Base-by-base conservation (phyloP, 2,329 filamentous ascomycete species). In the Intubia oerlemansii region DNA sequence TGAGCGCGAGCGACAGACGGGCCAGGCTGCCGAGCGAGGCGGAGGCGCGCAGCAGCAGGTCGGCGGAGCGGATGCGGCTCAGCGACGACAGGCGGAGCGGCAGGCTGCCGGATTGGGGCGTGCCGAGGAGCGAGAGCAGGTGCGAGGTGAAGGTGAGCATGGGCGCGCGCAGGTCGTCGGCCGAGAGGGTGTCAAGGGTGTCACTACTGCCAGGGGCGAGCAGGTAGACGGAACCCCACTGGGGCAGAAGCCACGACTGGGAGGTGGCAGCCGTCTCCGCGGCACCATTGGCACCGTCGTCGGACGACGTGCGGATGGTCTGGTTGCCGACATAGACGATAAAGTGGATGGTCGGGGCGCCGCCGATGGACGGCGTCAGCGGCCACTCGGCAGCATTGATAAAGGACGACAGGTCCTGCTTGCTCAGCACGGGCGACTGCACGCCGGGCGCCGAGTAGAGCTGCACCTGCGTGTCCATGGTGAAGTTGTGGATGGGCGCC, bases 311-410 rank as follows among this genome's bases (percentile, higher is more conserved):
- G 5, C 49, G 56, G 36, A 81, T 82, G 8, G 72, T 81, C 33
- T 76, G 66, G 33, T 79, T 70, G 5, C 84, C 81, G 7, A 90
- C 70, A 43, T 88, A 98, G 17, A 95, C 62, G 32, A 95, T 72
- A 46, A 98, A 95, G 51, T 98, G 95, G 44, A 98, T 72, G 0
- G 88, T 98, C 1, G 88, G 88, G 0, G 85, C 85, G 12, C 69
- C 71, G 24, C 84, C 88, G 39, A 98, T 95, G 32, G 81, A 92
- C 1, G 85, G 85, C 36, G 78, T 91, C 3, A 98, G 53, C 1
- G 88, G 88, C 88, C 88, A 98, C 52, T 98, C 88, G 3, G 88
- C 88, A 3, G 85, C 84, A 43, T 98, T 98, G 50, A 98, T 82
- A 44, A 98, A 98, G 2, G 79, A 84, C 21, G 80, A 81, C 2